Conservation (phyloP, 2,329 filamentous ascomycete species). For the Teratosphaeria pseudoeucalypti region DNA sequence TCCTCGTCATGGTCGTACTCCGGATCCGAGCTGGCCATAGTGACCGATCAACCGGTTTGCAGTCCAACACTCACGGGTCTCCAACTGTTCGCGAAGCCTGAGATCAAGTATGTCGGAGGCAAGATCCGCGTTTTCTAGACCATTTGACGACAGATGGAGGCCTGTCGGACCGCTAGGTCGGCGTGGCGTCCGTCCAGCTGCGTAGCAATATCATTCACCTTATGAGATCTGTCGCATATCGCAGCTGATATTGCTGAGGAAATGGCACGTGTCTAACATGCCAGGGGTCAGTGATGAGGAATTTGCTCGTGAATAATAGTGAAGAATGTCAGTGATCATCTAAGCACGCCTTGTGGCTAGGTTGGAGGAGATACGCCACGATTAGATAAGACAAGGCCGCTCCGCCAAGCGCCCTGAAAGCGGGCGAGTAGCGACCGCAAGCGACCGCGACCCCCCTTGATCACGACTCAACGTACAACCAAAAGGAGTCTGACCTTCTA, state of each 20-base stretch:
- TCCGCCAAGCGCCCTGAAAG: neutral
- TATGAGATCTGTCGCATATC: neutral
- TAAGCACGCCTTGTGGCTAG: neutral
- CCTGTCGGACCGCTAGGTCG: neutral
- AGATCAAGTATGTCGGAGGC: neutral
- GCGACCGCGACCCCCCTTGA: neutral
- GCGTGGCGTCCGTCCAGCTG: neutral
- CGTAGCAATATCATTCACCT: neutral
- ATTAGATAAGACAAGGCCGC: neutral
- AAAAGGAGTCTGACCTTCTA: neutral
- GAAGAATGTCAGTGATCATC: neutral
- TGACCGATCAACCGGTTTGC: neutral
- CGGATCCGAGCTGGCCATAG: conserved; percentile 22
- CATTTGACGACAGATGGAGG: neutral
- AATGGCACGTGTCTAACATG: neutral
- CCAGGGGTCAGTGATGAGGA: neutral
- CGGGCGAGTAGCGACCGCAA: neutral
- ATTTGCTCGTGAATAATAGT: neutral
- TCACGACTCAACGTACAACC: neutral
- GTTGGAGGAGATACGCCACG: neutral
- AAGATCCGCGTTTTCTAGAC: neutral
- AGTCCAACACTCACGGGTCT: neutral
- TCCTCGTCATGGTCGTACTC: conserved; percentile 18
- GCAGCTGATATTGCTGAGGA: neutral
- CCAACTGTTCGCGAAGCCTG: neutral